Percentiles rank a stretch among this genome's conserved stretches.
Conservation (phyloP, 2,329 filamentous ascomycete genomes). For the Fusarium transvaalense region DNA sequence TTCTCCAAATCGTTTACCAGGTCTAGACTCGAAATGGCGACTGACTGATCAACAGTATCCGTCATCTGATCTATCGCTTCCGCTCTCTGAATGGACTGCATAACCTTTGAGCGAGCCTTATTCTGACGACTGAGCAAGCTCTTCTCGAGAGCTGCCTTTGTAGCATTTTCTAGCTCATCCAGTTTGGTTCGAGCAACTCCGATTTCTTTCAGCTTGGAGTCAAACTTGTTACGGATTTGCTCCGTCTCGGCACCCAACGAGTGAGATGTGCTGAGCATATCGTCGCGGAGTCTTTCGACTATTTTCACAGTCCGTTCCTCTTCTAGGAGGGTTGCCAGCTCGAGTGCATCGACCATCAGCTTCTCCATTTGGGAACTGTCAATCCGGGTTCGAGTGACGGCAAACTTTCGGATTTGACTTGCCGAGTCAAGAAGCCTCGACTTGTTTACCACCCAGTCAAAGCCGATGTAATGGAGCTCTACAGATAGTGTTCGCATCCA, state of each 20-base stretch:
- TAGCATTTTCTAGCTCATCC: background rate
- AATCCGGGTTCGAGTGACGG: background rate
- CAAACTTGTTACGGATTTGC: accelerated
- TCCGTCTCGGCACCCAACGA: background rate
- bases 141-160: accelerated
- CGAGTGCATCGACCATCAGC: accelerated
- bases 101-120: background rate
- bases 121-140: background rate
- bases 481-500: background rate
- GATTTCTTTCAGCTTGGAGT: background rate
- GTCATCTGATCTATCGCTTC: background rate
- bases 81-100: background rate
- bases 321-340: accelerated
- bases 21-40: background rate
- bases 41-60: background rate
- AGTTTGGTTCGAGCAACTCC: background rate
- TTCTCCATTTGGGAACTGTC: accelerated
- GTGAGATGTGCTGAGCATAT: accelerated
- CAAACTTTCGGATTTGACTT: background rate
- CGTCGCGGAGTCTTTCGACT: accelerated
- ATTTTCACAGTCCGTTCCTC: accelerated
- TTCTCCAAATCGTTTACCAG: slow-evolving; percentile 8
- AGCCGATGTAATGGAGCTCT: accelerated
- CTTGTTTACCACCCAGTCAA: background rate
- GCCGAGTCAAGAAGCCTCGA: background rate